Percentiles rank a stretch among this genome's conserved stretches.
Conservation (phyloP, 176 grass and related monocot species). For the Pharus latifolius region DNA sequence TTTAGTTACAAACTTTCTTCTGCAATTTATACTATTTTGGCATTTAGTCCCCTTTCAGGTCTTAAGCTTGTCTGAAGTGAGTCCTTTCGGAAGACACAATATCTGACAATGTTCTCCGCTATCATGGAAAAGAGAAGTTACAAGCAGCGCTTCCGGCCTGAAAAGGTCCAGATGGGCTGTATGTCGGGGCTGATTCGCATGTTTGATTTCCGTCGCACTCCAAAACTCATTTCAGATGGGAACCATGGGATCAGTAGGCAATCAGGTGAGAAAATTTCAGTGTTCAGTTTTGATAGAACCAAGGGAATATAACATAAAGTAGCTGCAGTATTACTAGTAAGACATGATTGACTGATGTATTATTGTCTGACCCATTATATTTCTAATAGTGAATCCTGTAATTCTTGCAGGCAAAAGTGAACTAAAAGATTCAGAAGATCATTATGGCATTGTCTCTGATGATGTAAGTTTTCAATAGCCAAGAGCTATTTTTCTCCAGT, state of each 20-base stretch:
- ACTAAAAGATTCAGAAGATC: conserved; percentile 28
- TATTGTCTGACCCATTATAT: not conserved
- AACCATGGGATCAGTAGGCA: conserved; percentile 9
- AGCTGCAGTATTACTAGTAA: not conserved
- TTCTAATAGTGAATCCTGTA: conserved; percentile 7
- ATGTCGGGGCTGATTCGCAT: conserved; percentile 68
- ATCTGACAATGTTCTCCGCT: conserved; percentile 28
- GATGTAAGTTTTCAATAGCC: conserved; percentile 22
- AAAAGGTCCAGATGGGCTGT: conserved; percentile 49
- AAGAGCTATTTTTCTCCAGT: not conserved
- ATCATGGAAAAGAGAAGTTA: conserved; percentile 53
- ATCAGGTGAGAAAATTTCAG: conserved; percentile 35
- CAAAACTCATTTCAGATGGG: conserved; percentile 69
- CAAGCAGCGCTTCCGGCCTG: not conserved
- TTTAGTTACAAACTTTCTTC: conserved; percentile 1
- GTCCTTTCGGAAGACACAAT: not conserved
- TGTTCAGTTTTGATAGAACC: not conserved
- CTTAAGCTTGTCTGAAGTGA: conserved; percentile 8
- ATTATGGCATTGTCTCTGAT: conserved; percentile 1
- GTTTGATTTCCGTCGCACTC: conserved; percentile 61
- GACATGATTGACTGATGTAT: not conserved
- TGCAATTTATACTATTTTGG: not conserved
- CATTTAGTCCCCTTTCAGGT: conserved; percentile 1
- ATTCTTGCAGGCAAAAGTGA: conserved; percentile 36
- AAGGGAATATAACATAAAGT: not conserved